Conservation (phyloP, 176 grass and related monocot genomes). For the Dactylis glomerata region DNA sequence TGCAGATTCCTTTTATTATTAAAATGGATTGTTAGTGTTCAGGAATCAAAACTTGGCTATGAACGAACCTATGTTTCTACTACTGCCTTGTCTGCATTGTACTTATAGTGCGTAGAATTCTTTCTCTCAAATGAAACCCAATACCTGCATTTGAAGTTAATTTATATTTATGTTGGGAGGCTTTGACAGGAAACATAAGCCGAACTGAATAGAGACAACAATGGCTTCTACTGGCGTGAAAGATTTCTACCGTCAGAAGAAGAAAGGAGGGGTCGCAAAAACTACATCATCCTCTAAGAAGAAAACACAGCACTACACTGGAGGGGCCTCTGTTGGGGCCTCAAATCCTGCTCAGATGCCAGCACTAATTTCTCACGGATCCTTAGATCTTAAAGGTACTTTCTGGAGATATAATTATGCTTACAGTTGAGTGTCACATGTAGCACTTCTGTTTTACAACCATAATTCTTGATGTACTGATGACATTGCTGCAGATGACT, state of each 20-base stretch:
- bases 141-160: not conserved
- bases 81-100: not conserved
- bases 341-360: conserved; percentile 30
- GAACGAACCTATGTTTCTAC: not conserved
- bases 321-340: conserved; percentile 28
- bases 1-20: not conserved
- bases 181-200: conserved; percentile 6
- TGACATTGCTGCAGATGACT: conserved; percentile 33
- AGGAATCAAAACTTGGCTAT: not conserved
- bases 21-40: not conserved
- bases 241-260: conserved; percentile 52
- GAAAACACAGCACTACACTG: conserved; percentile 38
- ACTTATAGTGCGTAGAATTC: not conserved
- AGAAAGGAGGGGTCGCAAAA: conserved; percentile 43
- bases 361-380: conserved; percentile 42
- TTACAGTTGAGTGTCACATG: not conserved
- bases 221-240: conserved; percentile 52
- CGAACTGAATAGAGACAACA: conserved; percentile 11
- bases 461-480: not conserved
- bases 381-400: conserved; percentile 36
- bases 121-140: not conserved
- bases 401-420: not conserved
- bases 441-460: not conserved
- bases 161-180: not conserved
- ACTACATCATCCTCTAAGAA: conserved; percentile 36